Evolutionary conservation across 2,329 filamentous ascomycete genomes (phyloP).

Genomic region (Bipolaris bicolor): DNA sequence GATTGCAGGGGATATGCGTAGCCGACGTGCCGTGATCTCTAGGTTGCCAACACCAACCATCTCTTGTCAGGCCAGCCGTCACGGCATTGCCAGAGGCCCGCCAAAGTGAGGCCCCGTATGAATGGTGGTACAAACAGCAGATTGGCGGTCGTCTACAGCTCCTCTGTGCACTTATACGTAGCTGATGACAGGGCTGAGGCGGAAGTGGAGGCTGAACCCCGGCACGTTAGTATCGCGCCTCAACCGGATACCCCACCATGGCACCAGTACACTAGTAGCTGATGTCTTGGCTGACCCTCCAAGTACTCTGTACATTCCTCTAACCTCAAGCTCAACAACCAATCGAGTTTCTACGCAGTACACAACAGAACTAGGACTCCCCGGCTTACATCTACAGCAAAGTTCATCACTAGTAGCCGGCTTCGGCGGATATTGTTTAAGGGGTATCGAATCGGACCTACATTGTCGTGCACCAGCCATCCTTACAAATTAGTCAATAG

Average conservation of each 20-base stretch:
- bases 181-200: background rate
- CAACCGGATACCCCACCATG: constrained; percentile 1
- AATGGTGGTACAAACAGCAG: background rate
- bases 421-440: background rate
- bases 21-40: background rate
- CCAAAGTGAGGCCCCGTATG: too few relatives aligned
- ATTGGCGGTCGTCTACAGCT: too few relatives aligned
- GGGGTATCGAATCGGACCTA: constrained; percentile 7
- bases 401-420: background rate
- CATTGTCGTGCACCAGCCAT: constrained; percentile 21
- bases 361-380: background rate
- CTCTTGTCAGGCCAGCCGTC: background rate
- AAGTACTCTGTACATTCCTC: background rate
- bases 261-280: background rate
- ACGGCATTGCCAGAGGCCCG: background rate
- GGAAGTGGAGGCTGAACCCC: background rate
- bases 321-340: background rate
- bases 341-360: background rate
- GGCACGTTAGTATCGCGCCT: background rate
- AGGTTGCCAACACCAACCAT: background rate
- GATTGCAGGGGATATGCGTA: background rate
- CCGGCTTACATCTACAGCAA: background rate
- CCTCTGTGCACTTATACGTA: background rate
- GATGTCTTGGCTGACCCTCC: background rate
- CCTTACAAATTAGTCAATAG: constrained; percentile 8